phyloP scores from a whole-genome alignment of 1,284 basidiomycete genomes.

The Cutaneotrichosporon mucoides region DNA sequence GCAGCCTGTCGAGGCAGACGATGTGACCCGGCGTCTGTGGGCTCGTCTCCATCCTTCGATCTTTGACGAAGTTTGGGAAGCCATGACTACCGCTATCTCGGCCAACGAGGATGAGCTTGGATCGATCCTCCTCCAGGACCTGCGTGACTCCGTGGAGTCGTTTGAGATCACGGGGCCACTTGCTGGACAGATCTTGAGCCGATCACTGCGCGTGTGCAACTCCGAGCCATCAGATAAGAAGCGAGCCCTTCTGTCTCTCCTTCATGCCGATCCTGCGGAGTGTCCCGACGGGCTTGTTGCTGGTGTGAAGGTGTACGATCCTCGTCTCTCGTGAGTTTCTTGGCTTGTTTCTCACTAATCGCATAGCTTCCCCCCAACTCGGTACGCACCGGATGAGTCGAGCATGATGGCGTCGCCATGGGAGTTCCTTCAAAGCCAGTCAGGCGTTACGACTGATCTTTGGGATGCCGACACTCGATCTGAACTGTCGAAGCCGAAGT shows the following conservation, averaged over 20 bases:
- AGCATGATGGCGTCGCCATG: neutral
- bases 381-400: neutral
- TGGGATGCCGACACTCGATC: conserved; percentile 64
- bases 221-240: conserved; percentile 60
- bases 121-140: conserved; percentile 61
- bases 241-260: conserved; percentile 65
- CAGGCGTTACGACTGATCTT: conserved; percentile 41
- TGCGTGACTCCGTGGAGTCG: conserved; percentile 65
- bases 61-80: conserved; percentile 56
- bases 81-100: neutral
- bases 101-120: neutral
- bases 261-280: conserved; percentile 60
- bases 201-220: conserved; percentile 60
- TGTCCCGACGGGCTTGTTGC: conserved; percentile 68
- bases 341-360: neutral
- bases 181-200: conserved; percentile 69
- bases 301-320: conserved; percentile 75
- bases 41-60: conserved; percentile 71
- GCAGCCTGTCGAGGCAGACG: conserved; percentile 50
- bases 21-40: conserved; percentile 55
- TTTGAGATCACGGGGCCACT: conserved; percentile 85
- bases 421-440: neutral
- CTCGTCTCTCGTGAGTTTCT: conserved; percentile 47
- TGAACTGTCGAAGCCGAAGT: conserved; percentile 60
- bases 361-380: conserved; percentile 29